Evolutionary conservation across 2,329 filamentous ascomycete genomes (phyloP).

Genomic region (Dendrostoma leiphaemia): DNA sequence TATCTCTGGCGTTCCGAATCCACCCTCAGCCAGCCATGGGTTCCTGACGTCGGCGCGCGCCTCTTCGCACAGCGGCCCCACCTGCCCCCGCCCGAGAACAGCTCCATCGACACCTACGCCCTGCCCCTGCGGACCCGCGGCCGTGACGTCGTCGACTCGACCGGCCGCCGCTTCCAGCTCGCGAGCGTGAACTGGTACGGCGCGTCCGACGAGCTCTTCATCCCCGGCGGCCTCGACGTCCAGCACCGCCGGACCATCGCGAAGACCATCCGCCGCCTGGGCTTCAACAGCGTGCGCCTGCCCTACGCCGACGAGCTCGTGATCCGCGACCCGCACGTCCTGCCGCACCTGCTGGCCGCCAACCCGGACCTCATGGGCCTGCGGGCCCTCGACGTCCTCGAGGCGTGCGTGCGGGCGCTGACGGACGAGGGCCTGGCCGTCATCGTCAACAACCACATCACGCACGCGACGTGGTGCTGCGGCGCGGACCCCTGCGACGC

Average conservation of each 20-base stretch:
- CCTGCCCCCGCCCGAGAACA: constrained; percentile 39
- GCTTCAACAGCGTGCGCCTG: constrained; percentile 69
- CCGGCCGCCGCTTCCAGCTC: constrained; percentile 58
- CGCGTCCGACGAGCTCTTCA: constrained; percentile 64
- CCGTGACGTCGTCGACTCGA: constrained; percentile 58
- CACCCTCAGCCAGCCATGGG: constrained; percentile 44
- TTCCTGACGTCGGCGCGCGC: constrained; percentile 44
- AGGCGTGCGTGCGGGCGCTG: constrained; percentile 56
- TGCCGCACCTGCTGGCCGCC: constrained; percentile 48
- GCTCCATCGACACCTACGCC: constrained; percentile 45
- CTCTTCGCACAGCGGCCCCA: constrained; percentile 50
- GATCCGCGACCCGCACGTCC: constrained; percentile 54
- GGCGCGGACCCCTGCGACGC: constrained; percentile 66
- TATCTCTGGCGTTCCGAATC: constrained; percentile 46
- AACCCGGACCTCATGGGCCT: constrained; percentile 59
- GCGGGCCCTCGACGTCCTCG: constrained; percentile 59
- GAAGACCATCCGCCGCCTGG: constrained; percentile 55
- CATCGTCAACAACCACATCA: constrained; percentile 71
- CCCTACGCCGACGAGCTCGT: constrained; percentile 71
- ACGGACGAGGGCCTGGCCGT: constrained; percentile 63
- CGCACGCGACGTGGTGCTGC: constrained; percentile 66
- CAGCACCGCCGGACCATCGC: constrained; percentile 62
- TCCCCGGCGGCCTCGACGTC: constrained; percentile 62
- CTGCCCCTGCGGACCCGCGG: constrained; percentile 60
- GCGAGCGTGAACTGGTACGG: constrained; percentile 71